Conservation (phyloP, 1,284 basidiomycete species). For the Crepidotus sp. region DNA sequence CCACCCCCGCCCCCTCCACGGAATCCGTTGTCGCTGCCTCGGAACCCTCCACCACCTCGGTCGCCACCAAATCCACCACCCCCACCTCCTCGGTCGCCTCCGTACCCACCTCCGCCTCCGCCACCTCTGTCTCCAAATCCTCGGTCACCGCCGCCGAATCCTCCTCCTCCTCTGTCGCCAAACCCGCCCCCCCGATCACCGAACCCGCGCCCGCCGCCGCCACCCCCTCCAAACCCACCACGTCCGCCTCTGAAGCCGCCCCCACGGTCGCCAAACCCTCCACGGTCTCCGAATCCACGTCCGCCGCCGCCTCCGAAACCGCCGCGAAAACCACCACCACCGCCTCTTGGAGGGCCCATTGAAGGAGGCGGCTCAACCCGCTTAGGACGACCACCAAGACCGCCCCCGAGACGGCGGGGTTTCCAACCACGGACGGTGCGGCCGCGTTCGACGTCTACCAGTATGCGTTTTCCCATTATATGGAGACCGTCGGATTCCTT, state of each 20-base stretch:
- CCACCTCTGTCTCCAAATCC: constrained; percentile 22
- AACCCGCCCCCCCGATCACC: constrained; percentile 26
- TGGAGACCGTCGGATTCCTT: constrained; percentile 98
- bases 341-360: constrained; percentile 19
- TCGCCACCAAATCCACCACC: constrained; percentile 19
- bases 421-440: constrained; percentile 99
- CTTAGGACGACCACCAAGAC: constrained; percentile 91
- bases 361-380: constrained; percentile 48
- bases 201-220: constrained; percentile 23
- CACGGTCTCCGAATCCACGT: constrained; percentile 21
- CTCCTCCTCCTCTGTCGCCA: constrained; percentile 24
- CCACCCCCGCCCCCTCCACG: constrained; percentile 21
- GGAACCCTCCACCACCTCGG: constrained; percentile 21
- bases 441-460: constrained; percentile 97
- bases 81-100: constrained; percentile 20
- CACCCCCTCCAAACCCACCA: constrained; percentile 14
- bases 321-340: constrained; percentile 27
- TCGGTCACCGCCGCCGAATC: constrained; percentile 19
- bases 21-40: constrained; percentile 18
- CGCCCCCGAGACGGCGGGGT: constrained; percentile 89
- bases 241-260: constrained; percentile 28
- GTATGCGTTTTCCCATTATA: constrained; percentile 89
- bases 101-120: constrained; percentile 21
- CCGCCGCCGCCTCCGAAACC: constrained; percentile 30
- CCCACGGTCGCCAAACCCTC: constrained; percentile 29